Conservation (phyloP, 805 yeast genomes). For the Isabelozyma heimii region DNA sequence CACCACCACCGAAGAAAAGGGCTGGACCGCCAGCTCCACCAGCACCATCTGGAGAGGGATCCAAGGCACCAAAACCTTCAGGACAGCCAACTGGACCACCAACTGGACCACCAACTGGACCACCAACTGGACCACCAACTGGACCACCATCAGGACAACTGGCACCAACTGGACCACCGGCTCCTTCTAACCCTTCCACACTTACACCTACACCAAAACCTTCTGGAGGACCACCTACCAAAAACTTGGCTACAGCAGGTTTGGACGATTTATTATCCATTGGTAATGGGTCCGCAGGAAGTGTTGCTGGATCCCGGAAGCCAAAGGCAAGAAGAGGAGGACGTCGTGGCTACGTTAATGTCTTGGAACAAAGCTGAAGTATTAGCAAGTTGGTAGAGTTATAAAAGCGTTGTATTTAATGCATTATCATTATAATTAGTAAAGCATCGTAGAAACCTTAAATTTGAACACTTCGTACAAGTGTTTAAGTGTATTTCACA, state of each 20-base stretch:
- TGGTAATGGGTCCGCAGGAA: constrained; percentile 20
- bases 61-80: not conserved
- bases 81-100: not conserved
- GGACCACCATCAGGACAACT: constrained; percentile 1
- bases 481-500: too few relatives aligned
- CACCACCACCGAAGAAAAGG: constrained; percentile 60
- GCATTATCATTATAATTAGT: not conserved
- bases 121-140: constrained; percentile 8
- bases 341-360: constrained; percentile 35
- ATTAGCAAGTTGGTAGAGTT: too few relatives aligned
- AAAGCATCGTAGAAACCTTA: not conserved
- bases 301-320: constrained; percentile 14
- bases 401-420: too few relatives aligned
- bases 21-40: constrained; percentile 7
- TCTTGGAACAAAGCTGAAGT: constrained; percentile 17
- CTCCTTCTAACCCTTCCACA: constrained; percentile 6
- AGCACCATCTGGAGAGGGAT: constrained; percentile 1
- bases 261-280: constrained; percentile 38
- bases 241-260: constrained; percentile 37
- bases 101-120: not conserved
- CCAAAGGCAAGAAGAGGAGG: constrained; percentile 21
- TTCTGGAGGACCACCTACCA: constrained; percentile 1
- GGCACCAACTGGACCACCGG: constrained; percentile 7
- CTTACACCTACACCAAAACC: not conserved
- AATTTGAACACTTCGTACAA: too few relatives aligned